phyloP scores from a whole-genome alignment of 2,329 filamentous ascomycete species.

The Trichoderma sp. region DNA sequence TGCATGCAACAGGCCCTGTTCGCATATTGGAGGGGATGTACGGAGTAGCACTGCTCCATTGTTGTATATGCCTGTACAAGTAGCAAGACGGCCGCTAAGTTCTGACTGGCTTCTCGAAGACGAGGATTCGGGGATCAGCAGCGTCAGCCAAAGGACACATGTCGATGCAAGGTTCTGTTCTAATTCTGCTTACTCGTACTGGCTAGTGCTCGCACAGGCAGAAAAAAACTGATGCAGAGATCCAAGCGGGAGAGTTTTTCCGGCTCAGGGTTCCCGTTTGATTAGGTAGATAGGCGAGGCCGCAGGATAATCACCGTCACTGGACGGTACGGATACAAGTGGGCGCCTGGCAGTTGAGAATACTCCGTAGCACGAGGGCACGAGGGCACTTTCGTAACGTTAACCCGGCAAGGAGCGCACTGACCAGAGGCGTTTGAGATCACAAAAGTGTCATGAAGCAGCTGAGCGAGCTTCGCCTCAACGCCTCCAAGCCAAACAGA shows the following conservation, averaged over 20 bases:
- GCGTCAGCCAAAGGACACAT: background rate
- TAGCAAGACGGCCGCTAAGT: background rate
- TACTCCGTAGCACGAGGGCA: background rate
- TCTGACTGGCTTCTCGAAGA: constrained; percentile 13
- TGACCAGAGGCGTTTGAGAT: background rate
- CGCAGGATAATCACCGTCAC: constrained; percentile 6
- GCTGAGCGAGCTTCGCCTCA: constrained; percentile 10
- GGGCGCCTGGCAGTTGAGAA: background rate
- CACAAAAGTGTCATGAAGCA: background rate
- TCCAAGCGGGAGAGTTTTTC: background rate
- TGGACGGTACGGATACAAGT: background rate
- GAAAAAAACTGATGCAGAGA: background rate
- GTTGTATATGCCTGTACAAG: background rate
- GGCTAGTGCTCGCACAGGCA: background rate
- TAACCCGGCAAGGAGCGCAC: background rate
- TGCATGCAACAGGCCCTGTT: background rate
- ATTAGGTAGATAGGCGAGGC: constrained; percentile 12
- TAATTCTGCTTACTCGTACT: background rate
- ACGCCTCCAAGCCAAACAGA: background rate
- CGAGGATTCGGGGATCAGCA: background rate
- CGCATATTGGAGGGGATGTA: background rate
- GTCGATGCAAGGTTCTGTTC: background rate
- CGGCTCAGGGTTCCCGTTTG: background rate
- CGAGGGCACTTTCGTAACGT: background rate
- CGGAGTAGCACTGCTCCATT: background rate